These are phyloP conservation scores for Adenanthera pavonina DNA, from an alignment of 306 rosid genomes.

Conservation along the genomic window DNA sequence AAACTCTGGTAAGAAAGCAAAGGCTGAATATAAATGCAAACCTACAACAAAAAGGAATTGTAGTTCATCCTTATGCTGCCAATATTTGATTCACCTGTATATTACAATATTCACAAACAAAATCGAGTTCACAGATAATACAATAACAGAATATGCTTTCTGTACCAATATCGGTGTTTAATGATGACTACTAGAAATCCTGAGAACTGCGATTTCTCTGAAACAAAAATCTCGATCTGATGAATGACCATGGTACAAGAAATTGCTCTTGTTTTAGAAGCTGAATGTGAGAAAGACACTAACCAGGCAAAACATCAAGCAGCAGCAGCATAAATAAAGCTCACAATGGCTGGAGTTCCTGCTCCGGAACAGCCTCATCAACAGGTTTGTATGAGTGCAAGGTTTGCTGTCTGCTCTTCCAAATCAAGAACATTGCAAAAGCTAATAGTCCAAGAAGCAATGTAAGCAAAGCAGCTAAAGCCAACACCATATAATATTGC, in stretches of 20 bases:
- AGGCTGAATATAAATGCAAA: conserved; percentile 34
- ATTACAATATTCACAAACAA: conserved; percentile 64
- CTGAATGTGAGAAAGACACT: conserved; percentile 44
- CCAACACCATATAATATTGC: conserved; percentile 47
- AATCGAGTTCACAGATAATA: conserved; percentile 48
- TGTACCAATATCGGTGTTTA: conserved; percentile 41
- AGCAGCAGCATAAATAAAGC: conserved; percentile 35
- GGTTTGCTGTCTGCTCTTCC: conserved; percentile 63
- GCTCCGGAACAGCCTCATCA: conserved; percentile 66
- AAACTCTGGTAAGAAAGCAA: neutral
- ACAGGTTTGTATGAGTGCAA: conserved; percentile 74
- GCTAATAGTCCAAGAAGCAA: conserved; percentile 56
- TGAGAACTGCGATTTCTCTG: conserved; percentile 37
- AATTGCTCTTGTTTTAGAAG: conserved; percentile 34
- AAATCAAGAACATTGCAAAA: conserved; percentile 65
- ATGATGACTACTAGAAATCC: conserved; percentile 26
- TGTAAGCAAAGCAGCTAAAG: conserved; percentile 50
- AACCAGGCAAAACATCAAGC: conserved; percentile 38
- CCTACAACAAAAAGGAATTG: conserved; percentile 27
- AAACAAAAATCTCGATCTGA: conserved; percentile 48
- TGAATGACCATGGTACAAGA: conserved; percentile 32
- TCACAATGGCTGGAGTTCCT: conserved; percentile 89
- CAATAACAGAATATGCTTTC: conserved; percentile 40
- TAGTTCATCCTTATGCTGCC: conserved; percentile 40
- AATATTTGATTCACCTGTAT: conserved; percentile 47